Percentiles rank a stretch among this genome's conserved stretches.
Conservation (phyloP, 1,284 basidiomycete species). For the Tilletiopsis washingtonensis region DNA sequence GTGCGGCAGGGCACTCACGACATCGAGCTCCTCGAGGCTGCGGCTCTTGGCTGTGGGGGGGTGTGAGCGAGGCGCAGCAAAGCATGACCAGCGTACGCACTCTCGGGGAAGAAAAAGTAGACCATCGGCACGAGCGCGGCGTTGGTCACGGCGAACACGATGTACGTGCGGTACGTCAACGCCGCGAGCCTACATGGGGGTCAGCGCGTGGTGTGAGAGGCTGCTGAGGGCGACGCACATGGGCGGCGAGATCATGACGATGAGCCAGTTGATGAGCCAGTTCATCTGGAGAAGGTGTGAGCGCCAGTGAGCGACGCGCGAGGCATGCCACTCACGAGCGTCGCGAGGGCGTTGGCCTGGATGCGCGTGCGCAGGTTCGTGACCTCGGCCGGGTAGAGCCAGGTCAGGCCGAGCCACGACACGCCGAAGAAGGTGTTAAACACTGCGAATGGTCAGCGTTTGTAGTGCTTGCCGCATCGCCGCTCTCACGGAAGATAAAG, state of each 20-base stretch:
- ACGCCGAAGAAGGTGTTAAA: constrained; percentile 45
- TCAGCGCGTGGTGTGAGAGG: too few species aligned
- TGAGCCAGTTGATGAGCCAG: constrained; percentile 45
- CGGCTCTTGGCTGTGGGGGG: background rate
- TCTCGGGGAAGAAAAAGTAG: constrained; percentile 46
- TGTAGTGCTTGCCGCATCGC: background rate
- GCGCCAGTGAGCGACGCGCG: background rate
- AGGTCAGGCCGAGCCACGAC: constrained; percentile 46
- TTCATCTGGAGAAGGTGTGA: constrained; percentile 7
- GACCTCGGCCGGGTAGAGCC: constrained; percentile 46
- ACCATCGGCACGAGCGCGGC: constrained; percentile 42
- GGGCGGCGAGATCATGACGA: constrained; percentile 54
- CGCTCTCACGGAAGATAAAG: background rate
- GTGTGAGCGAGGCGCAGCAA: too few species aligned
- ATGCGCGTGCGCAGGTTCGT: constrained; percentile 40
- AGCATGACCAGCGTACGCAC: too few species aligned
- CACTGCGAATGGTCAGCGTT: constrained; percentile 1
- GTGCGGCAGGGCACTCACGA: too few species aligned
- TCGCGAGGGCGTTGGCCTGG: constrained; percentile 18
- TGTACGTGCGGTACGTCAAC: constrained; percentile 54
- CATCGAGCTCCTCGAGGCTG: background rate
- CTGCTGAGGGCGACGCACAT: too few species aligned
- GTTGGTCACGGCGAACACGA: constrained; percentile 45
- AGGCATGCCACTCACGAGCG: background rate
- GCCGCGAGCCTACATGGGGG: too few species aligned